phyloP scores from a whole-genome alignment of 768 basidiomycete species.

The Dioszegia crocea region DNA sequence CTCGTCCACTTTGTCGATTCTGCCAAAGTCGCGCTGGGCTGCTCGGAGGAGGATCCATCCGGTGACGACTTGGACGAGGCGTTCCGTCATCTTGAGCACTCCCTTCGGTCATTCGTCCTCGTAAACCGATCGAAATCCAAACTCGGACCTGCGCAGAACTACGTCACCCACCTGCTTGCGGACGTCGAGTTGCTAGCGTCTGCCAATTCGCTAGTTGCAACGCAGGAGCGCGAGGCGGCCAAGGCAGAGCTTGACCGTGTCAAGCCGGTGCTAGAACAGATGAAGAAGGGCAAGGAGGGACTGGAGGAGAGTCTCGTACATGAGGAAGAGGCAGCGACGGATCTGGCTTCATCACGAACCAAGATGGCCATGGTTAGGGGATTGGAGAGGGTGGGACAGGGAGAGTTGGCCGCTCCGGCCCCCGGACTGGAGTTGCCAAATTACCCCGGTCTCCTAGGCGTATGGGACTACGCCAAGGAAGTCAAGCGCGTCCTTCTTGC shows the following conservation, averaged over 20 bases:
- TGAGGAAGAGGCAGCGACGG: conserved; percentile 71
- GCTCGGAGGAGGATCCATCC: conserved; percentile 58
- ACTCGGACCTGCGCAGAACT: conserved; percentile 86
- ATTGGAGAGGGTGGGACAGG: conserved; percentile 70
- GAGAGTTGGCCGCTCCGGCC: conserved; percentile 57
- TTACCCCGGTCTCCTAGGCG: conserved; percentile 74
- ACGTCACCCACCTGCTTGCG: conserved; percentile 79
- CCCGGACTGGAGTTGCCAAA: conserved; percentile 56
- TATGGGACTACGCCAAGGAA: conserved; percentile 81
- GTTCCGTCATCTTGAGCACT: conserved; percentile 83
- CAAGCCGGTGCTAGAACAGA: conserved; percentile 81
- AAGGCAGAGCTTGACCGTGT: conserved; percentile 63
- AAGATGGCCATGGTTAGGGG: conserved; percentile 63
- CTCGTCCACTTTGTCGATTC: conserved; percentile 99
- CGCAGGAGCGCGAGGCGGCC: conserved; percentile 68
- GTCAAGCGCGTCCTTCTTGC: conserved; percentile 72
- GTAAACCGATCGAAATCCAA: conserved; percentile 95
- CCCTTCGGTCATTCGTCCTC: conserved; percentile 88
- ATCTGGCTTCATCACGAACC: conserved; percentile 57
- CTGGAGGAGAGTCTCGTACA: conserved; percentile 74
- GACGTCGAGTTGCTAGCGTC: conserved; percentile 83
- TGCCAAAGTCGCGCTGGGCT: conserved; percentile 53
- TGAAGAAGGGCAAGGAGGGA: conserved; percentile 67
- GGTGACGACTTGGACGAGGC: conserved; percentile 54
- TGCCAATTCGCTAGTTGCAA: conserved; percentile 82